Percentiles rank a stretch among this genome's conserved stretches.
phyloP scores from a whole-genome alignment of 768 basidiomycete species.

The Collybia mongolica region DNA sequence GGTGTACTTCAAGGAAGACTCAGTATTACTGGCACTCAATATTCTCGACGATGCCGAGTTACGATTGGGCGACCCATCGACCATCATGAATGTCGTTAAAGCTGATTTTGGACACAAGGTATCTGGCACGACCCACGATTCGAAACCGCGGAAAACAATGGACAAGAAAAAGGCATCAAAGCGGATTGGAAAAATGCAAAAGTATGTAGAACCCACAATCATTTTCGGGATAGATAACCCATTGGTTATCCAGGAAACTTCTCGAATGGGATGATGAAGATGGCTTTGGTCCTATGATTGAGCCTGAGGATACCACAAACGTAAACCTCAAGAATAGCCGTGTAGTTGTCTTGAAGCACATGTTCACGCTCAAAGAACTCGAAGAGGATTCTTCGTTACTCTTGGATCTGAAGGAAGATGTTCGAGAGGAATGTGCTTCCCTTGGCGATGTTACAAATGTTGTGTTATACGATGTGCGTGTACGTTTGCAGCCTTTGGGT shows the following conservation, averaged over 20 bases:
- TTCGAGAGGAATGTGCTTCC: conserved; percentile 87
- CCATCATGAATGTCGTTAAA: conserved; percentile 70
- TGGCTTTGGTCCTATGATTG: conserved; percentile 75
- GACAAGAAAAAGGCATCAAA: conserved; percentile 77
- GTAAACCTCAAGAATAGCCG: conserved; percentile 57
- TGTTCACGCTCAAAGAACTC: conserved; percentile 88
- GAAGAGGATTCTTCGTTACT: conserved; percentile 83
- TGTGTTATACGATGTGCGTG: conserved; percentile 87
- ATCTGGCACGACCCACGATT: conserved; percentile 33
- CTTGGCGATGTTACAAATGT: conserved; percentile 96
- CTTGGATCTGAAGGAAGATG: conserved; percentile 94
- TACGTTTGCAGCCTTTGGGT: not conserved
- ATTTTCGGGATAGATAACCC: not conserved
- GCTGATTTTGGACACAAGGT: conserved; percentile 80
- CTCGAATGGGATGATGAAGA: conserved; percentile 95
- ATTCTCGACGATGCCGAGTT: conserved; percentile 93
- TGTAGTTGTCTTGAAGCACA: conserved; percentile 91
- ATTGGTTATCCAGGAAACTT: conserved; percentile 64
- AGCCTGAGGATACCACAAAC: conserved; percentile 49
- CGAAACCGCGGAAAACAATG: conserved; percentile 57
- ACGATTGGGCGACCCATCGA: conserved; percentile 72
- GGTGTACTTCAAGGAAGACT: conserved; percentile 97
- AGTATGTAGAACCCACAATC: conserved; percentile 41
- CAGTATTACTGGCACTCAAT: conserved; percentile 80
- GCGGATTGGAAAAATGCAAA: conserved; percentile 85